A percentile compares a stretch with the other conserved stretches of the same genome.
Evolutionary conservation across 495 filamentous ascomycete species (phyloP).

Genomic region (Venustampulla echinocandica): DNA sequence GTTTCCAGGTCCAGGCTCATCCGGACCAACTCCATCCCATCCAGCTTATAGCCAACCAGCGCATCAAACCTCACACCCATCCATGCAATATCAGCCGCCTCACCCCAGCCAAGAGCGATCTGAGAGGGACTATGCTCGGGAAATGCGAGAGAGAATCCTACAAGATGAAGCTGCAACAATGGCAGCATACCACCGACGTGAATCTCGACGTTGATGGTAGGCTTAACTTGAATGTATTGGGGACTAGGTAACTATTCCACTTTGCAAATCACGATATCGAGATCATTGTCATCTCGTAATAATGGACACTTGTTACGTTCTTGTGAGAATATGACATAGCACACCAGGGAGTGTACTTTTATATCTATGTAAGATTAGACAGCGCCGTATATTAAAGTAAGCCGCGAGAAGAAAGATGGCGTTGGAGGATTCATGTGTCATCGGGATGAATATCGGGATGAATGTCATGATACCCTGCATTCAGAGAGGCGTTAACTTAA

Average conservation of each 20-base stretch:
- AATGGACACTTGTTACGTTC: neutral
- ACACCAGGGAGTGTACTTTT: neutral
- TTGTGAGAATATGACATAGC: neutral
- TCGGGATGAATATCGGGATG: slow-evolving; percentile 1
- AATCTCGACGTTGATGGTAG: too few species aligned
- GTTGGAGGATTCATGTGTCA: neutral
- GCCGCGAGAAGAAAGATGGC: neutral
- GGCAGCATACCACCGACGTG: too few species aligned
- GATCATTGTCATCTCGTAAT: neutral
- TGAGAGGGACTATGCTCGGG: neutral
- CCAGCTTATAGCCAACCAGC: slow-evolving; percentile 24
- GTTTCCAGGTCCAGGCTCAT: slow-evolving; percentile 10
- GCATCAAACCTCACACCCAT: slow-evolving; percentile 24
- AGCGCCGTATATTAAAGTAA: neutral
- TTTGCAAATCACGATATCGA: too few species aligned
- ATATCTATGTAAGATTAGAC: slow-evolving; percentile 1
- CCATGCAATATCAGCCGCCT: slow-evolving; percentile 35
- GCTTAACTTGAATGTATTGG: too few species aligned
- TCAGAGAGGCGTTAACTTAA: neutral
- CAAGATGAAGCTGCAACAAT: too few species aligned
- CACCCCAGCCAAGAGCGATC: slow-evolving; percentile 16
- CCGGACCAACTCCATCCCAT: slow-evolving; percentile 13
- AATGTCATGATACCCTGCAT: slow-evolving; percentile 1
- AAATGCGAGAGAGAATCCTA: too few species aligned
- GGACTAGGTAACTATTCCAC: too few species aligned